A percentile compares a stretch with the other conserved stretches of the same genome.
Conservation (phyloP, 345 rosid species). For the Syzygium grande region DNA sequence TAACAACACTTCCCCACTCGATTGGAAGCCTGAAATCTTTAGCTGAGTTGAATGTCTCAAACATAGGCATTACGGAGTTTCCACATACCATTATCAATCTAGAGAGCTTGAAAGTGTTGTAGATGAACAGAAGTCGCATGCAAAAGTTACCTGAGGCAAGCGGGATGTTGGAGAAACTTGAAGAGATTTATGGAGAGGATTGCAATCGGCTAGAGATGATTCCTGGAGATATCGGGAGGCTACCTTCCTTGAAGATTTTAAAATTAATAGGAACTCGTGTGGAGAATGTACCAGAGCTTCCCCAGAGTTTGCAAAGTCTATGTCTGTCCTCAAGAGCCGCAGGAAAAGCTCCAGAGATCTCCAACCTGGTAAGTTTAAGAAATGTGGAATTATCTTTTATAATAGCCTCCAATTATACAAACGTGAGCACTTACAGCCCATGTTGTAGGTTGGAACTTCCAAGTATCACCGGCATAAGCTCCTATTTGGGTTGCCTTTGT, state of each 20-base stretch:
- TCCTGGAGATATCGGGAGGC: background rate
- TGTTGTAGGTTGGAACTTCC: background rate
- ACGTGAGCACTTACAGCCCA: background rate
- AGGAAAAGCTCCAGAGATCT: background rate
- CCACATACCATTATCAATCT: no score
- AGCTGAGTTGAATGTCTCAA: no score
- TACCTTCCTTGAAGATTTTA: background rate
- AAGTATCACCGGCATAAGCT: background rate
- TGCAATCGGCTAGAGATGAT: background rate
- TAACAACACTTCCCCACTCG: no score
- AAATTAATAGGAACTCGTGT: background rate
- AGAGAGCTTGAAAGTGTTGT: no score
- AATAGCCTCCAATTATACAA: no score
- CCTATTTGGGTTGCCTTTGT: background rate
- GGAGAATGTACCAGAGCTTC: background rate
- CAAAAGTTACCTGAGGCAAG: no score
- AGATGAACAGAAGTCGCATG: no score
- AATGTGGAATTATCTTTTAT: background rate
- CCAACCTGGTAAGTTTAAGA: background rate
- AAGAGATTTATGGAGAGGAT: background rate
- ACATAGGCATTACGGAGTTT: no score
- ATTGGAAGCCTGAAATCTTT: no score
- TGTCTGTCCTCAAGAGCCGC: background rate
- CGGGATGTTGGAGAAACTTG: no score
- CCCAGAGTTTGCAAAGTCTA: background rate